Evolutionary conservation across 768 basidiomycete species (phyloP), one percentile per base, ranked within the genome.

Genomic region (Lactarius sp.): DNA sequence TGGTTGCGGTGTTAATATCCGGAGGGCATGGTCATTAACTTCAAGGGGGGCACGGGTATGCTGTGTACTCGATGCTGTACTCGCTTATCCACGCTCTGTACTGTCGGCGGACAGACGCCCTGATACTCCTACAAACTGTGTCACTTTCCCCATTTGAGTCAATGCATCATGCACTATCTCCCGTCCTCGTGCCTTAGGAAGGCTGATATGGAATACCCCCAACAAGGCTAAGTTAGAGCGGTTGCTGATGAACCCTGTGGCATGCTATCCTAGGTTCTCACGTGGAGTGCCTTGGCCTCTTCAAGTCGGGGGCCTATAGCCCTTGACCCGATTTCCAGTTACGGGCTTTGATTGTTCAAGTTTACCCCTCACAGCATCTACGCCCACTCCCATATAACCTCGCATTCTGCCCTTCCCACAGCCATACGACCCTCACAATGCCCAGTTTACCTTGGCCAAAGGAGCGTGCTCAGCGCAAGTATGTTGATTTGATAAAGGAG

Each of bases 381-480:
- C 33, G 12, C 22, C 56, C 4, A 52, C 31, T 50, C 7, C 47
- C 16, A 37, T 37, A 59, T 27, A 42, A 44, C 2, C 16, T 20
- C 46, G 20, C 7, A 27, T 22, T 20, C 14, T 39, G 10, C 16
- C n/a, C 5, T 34, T 42, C 5, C 14, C 39, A 34, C 31, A 14
- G 34, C 51, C 33, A 2, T 3, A 14, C 44, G n/a, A 51, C 18
- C 13, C n/a, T 53, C 31, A 51, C 27, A 27, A 64, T 64, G 62
- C 44, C 52, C 52, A 16, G 39, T 18, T 63, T 59, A 36, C 57
- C 36, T 12, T 36, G 46, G 46, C 5, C 52, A 47, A 53, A 10
- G 12, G 46, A 42, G 47, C 54, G 60, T 34, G 47, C 58, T 27
- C 58, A 60, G 20, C 58, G 63, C 53, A 64, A 64, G 53, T 60